These are phyloP conservation scores for Trametes gibbosa DNA, from an alignment of 768 basidiomycete genomes.

Conservation along the genomic window DNA sequence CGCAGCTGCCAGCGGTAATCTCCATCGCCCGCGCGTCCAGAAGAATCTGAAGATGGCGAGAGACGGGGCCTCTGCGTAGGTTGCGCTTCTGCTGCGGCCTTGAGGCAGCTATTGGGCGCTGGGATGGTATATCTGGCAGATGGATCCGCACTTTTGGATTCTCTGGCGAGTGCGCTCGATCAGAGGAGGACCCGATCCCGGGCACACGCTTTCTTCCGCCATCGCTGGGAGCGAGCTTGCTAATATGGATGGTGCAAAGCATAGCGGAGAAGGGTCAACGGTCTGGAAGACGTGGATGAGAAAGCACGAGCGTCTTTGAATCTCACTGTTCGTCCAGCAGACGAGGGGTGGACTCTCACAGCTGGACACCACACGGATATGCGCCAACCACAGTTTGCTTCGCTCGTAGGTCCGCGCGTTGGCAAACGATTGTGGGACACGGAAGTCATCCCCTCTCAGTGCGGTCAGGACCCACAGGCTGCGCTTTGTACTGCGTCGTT, in stretches of 20 bases:
- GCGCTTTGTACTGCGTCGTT: too few species aligned
- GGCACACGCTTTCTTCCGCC: not conserved
- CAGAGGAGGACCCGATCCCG: not conserved
- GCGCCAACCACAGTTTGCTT: too few species aligned
- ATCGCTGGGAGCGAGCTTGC: not conserved
- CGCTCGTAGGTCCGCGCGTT: too few species aligned
- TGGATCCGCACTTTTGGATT: not conserved
- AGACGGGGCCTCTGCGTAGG: not conserved
- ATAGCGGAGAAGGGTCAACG: not conserved
- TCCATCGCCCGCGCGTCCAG: slow-evolving; percentile 7
- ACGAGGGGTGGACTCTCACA: not conserved
- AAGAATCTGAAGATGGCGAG: not conserved
- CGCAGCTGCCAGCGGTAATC: slow-evolving; percentile 2
- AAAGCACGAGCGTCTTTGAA: not conserved
- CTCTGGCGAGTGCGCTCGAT: not conserved
- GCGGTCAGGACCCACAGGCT: too few species aligned
- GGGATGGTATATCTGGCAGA: not conserved
- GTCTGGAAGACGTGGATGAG: not conserved
- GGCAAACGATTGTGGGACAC: too few species aligned
- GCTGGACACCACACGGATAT: too few species aligned
- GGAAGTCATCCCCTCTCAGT: not conserved
- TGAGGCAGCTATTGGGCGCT: slow-evolving; percentile 5
- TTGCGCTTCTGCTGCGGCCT: slow-evolving; percentile 2
- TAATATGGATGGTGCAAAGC: not conserved
- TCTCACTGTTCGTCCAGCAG: not conserved